Percentiles rank a stretch among this genome's conserved stretches.
Conservation (phyloP, 2,329 filamentous ascomycete genomes). For the Ascochyta fabae region DNA sequence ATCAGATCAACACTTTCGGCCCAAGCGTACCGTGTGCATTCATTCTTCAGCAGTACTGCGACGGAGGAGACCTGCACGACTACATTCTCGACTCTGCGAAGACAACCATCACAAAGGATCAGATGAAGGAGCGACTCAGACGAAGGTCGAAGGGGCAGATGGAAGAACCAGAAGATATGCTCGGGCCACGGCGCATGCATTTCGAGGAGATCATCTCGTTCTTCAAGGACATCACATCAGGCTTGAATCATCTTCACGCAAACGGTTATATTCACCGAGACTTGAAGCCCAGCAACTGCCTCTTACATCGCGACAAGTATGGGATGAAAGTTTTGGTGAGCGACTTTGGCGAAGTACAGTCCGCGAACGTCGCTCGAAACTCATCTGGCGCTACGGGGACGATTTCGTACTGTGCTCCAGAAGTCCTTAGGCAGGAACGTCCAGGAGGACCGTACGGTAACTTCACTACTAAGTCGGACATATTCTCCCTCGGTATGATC, state of each 20-base stretch:
- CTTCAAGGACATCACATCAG: slow-evolving; percentile 93
- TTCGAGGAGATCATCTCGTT: slow-evolving; percentile 97
- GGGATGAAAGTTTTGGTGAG: slow-evolving; percentile 85
- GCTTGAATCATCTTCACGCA: slow-evolving; percentile 84
- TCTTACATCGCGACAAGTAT: slow-evolving; percentile 77
- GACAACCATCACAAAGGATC: slow-evolving; percentile 73
- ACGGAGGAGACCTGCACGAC: slow-evolving; percentile 85
- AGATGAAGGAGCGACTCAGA: slow-evolving; percentile 86
- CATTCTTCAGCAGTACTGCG: slow-evolving; percentile 97
- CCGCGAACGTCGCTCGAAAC: slow-evolving; percentile 78
- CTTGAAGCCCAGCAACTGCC: slow-evolving; percentile 93
- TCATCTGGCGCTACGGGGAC: slow-evolving; percentile 95
- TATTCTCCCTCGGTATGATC: slow-evolving; percentile 99
- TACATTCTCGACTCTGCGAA: slow-evolving; percentile 77
- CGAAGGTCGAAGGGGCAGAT: slow-evolving; percentile 79
- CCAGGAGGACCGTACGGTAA: slow-evolving; percentile 79
- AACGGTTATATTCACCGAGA: slow-evolving; percentile 96
- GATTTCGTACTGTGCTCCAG: slow-evolving; percentile 95
- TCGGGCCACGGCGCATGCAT: slow-evolving; percentile 62
- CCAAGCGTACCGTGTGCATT: slow-evolving; percentile 94
- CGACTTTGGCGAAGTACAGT: slow-evolving; percentile 96
- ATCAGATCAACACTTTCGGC: slow-evolving; percentile 80
- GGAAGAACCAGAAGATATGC: slow-evolving; percentile 65
- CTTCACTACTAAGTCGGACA: slow-evolving; percentile 95
- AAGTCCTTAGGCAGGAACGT: slow-evolving; percentile 75